These are phyloP conservation scores for Arabidopsis hybrid DNA, from an alignment of 441 rosid species.

Conservation along the genomic window DNA sequence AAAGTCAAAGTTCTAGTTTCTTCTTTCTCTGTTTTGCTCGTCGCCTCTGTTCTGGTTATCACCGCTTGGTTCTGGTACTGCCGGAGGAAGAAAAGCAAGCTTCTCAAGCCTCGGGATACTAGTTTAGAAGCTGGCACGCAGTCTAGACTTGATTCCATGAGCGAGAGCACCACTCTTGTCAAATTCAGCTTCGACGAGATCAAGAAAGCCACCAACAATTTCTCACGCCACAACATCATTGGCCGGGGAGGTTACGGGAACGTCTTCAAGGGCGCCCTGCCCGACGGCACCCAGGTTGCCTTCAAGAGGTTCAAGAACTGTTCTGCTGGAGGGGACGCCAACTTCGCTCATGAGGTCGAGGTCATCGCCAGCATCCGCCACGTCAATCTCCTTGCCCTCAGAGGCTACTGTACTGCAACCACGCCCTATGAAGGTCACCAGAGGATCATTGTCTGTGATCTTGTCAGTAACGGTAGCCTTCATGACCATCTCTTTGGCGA, in stretches of 20 bases:
- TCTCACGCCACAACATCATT: slow-evolving; percentile 72
- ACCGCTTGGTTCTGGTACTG: slow-evolving; percentile 56
- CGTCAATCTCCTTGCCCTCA: slow-evolving; percentile 83
- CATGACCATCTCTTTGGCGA: slow-evolving; percentile 84
- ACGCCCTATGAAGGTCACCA: slow-evolving; percentile 89
- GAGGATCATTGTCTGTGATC: slow-evolving; percentile 94
- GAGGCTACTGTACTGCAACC: slow-evolving; percentile 93
- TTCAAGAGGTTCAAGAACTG: slow-evolving; percentile 95
- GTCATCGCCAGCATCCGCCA: slow-evolving; percentile 96
- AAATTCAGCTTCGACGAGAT: slow-evolving; percentile 80
- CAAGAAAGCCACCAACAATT: slow-evolving; percentile 76
- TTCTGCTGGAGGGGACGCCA: slow-evolving; percentile 77
- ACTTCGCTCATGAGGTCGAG: slow-evolving; percentile 84
- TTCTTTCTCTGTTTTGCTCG: slow-evolving; percentile 43
- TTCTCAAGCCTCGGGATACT: slow-evolving; percentile 39
- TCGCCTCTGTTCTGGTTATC: slow-evolving; percentile 44
- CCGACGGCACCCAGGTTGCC: slow-evolving; percentile 83
- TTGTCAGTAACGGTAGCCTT: slow-evolving; percentile 83
- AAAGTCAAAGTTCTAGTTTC: slow-evolving; percentile 46
- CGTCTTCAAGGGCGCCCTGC: slow-evolving; percentile 73
- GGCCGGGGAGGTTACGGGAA: slow-evolving; percentile 96
- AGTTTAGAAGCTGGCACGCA: slow-evolving; percentile 52
- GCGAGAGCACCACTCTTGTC: slow-evolving; percentile 75
- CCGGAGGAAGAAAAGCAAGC: slow-evolving; percentile 47
- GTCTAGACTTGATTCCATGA: slow-evolving; percentile 65